Evolutionary conservation across 148 eudicot genomes (phyloP).

Genomic region (Camellia sinensis): DNA sequence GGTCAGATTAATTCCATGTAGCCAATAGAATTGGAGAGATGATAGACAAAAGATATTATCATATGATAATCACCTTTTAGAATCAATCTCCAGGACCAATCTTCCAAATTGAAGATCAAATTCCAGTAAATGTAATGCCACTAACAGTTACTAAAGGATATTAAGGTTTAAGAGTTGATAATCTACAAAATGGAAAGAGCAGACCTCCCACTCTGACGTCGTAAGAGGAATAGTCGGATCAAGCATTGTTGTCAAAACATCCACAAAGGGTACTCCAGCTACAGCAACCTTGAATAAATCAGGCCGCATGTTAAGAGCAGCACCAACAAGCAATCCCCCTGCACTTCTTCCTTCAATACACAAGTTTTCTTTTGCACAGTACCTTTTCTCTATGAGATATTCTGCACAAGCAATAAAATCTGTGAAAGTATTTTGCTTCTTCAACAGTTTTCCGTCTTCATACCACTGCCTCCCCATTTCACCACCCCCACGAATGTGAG

Average conservation of each 20-base stretch:
- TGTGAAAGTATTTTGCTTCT: slow-evolving; percentile 79
- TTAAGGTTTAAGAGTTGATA: not conserved
- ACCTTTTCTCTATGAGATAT: slow-evolving; percentile 71
- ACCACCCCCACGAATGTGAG: slow-evolving; percentile 94
- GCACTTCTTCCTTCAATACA: slow-evolving; percentile 93
- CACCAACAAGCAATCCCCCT: slow-evolving; percentile 94
- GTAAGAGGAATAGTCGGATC: slow-evolving; percentile 96
- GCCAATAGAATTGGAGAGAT: not conserved
- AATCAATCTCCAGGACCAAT: not conserved
- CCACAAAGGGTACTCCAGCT: slow-evolving; percentile 91
- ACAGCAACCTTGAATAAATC: slow-evolving; percentile 91
- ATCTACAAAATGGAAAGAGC: slow-evolving; percentile 12
- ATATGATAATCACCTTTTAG: not conserved
- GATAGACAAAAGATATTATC: not conserved
- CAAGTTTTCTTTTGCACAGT: slow-evolving; percentile 81
- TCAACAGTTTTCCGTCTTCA: slow-evolving; percentile 73
- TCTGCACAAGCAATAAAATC: slow-evolving; percentile 87
- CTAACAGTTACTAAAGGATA: not conserved
- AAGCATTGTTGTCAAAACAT: slow-evolving; percentile 92
- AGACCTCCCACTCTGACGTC: slow-evolving; percentile 93
- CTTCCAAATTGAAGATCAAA: not conserved
- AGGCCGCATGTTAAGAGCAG: slow-evolving; percentile 92
- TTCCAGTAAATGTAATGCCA: not conserved
- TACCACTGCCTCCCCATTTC: slow-evolving; percentile 99
- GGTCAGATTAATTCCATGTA: no score